Evolutionary conservation across 441 rosid genomes (phyloP), one percentile per base, ranked within the genome.

Genomic region (Sinapis alba): DNA sequence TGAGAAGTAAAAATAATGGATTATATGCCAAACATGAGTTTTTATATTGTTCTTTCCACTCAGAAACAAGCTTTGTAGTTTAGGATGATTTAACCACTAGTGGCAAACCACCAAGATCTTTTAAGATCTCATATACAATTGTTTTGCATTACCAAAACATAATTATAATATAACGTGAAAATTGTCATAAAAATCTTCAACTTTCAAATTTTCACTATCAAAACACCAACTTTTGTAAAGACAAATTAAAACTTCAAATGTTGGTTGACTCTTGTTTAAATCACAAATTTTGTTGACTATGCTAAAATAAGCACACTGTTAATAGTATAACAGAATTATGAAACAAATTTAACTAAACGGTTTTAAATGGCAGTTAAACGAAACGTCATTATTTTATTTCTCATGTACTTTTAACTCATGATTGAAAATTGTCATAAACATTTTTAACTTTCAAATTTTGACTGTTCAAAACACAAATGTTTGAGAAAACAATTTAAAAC

Each of bases 81-180:
- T 53, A 51, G 45, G 20, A 64, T 64, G 56, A 67, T 30, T 67
- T 18, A 30, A 53, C 28, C 27, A 19, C 50, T 67, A 67, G 47
- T 68, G 47, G 62, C 62, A 28, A 54, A 68, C 72, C 50, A 51
- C 71, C 45, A 16, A 45, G 60, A 66, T 63, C 45, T 28, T 5
- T 11, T 23, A 51, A 50, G 61, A 67, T 67, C 61, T 7, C 27
- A 51, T 28, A 24, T 41, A 43, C 18, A 64, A 45, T n/a, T 45
- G 21, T 45, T 65, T 65, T 26, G 57, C 36, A 24, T 65, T 8
- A 43, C 34, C 56, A 41, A 62, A 62, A 43, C 51, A 36, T 18
- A 6, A 20, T 4, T 12, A 62, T 34, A 62, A 10, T 61, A 10
- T 32, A 36, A 36, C 13, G 13, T 10, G 1, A 10, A 36, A 36